Percentiles rank a stretch among this genome's conserved stretches.
Conservation (phyloP, 1,139 yeast species). For the Scheffersomyces segobiensis region DNA sequence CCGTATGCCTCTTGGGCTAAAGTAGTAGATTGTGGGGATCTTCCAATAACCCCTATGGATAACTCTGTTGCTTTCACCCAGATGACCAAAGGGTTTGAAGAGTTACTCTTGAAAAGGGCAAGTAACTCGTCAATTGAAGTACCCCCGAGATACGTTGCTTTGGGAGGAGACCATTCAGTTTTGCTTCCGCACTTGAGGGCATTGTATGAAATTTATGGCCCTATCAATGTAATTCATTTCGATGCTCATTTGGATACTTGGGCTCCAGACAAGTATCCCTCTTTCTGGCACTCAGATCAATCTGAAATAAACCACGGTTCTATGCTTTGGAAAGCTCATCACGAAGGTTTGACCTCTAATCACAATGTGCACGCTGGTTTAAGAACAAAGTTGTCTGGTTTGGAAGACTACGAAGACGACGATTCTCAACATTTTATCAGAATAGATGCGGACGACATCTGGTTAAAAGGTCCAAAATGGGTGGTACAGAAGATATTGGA, state of each 20-base stretch:
- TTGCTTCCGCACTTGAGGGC: conserved; percentile 71
- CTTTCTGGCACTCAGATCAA: conserved; percentile 69
- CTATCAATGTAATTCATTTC: conserved; percentile 68
- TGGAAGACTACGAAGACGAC: conserved; percentile 65
- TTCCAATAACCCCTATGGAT: conserved; percentile 79
- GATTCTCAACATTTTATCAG: conserved; percentile 62
- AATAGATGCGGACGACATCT: conserved; percentile 68
- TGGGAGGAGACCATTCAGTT: conserved; percentile 81
- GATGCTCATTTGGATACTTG: conserved; percentile 83
- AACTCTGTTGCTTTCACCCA: conserved; percentile 66
- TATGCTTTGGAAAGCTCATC: conserved; percentile 75
- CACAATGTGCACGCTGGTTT: conserved; percentile 71
- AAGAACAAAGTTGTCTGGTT: conserved; percentile 66
- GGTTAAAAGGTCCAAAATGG: conserved; percentile 57
- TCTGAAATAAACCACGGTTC: conserved; percentile 74
- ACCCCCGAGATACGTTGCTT: conserved; percentile 64
- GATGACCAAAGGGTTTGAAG: conserved; percentile 69
- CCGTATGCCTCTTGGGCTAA: conserved; percentile 71
- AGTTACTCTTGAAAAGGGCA: conserved; percentile 41
- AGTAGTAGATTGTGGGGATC: conserved; percentile 77
- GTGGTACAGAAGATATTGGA: conserved; percentile 52
- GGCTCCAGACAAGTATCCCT: conserved; percentile 67
- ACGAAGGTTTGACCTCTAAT: conserved; percentile 61
- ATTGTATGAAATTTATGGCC: conserved; percentile 58
- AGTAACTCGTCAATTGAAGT: conserved; percentile 16